These are phyloP conservation scores for Trichoderma sp. DNA, from an alignment of 2,329 filamentous ascomycete genomes.

Conservation along the genomic window DNA sequence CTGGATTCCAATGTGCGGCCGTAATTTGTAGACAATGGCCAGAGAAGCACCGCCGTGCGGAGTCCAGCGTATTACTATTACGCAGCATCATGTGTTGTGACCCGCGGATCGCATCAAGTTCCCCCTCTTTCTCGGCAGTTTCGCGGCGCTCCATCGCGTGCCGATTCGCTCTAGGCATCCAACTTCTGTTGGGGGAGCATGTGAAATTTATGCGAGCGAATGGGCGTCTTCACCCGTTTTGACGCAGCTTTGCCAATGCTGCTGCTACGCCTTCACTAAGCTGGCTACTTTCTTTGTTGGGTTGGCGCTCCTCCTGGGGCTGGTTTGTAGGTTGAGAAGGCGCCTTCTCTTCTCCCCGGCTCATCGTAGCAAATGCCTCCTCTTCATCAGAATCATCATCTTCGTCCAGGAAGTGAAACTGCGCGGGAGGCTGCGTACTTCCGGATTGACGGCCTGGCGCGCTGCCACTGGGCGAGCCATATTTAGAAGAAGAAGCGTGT, in stretches of 20 bases:
- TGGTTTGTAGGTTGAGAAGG: constrained; percentile 29
- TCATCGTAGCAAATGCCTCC: constrained; percentile 41
- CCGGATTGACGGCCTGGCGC: background rate
- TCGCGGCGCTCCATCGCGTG: background rate
- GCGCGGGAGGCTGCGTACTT: constrained; percentile 22
- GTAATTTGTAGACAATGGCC: background rate
- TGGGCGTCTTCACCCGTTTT: constrained; percentile 28
- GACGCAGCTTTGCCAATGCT: constrained; percentile 57
- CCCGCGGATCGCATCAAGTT: background rate
- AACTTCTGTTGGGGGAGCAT: background rate
- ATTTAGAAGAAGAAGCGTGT: background rate
- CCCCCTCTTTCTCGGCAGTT: constrained; percentile 15
- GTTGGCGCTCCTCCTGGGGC: constrained; percentile 24
- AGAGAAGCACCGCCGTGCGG: background rate
- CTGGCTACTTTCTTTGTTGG: constrained; percentile 33
- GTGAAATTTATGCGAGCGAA: background rate
- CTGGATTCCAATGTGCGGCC: background rate
- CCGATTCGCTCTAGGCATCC: background rate
- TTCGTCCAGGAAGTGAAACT: constrained; percentile 42
- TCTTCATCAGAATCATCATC: constrained; percentile 45
- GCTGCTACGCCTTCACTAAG: constrained; percentile 59
- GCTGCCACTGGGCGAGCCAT: constrained; percentile 2
- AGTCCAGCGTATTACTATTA: constrained; percentile 8
- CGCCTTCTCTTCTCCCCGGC: constrained; percentile 46
- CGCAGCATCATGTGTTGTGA: background rate